phyloP scores from a whole-genome alignment of 148 eudicot species.

The Fagopyrum tataricum region DNA sequence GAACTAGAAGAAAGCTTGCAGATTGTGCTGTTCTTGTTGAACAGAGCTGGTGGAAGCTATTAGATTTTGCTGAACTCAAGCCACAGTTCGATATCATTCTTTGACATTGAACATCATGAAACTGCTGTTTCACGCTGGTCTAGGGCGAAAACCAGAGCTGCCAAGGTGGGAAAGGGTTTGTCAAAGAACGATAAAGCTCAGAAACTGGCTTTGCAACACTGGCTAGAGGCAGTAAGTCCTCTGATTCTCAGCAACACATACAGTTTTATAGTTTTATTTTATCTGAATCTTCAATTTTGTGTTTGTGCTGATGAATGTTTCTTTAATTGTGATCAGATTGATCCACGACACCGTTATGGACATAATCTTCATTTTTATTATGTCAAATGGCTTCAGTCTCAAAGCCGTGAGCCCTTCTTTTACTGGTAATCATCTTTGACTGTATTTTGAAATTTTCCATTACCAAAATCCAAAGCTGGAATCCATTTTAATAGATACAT shows the following conservation, averaged over 20 bases:
- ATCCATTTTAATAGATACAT: not conserved
- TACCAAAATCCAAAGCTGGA: no score
- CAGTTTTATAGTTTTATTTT: not conserved
- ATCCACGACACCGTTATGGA: slow-evolving; percentile 38
- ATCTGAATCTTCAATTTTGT: not conserved
- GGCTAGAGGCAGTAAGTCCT: slow-evolving; percentile 73
- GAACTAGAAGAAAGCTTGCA: slow-evolving; percentile 51
- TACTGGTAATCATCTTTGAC: slow-evolving; percentile 37
- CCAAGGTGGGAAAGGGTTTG: slow-evolving; percentile 70
- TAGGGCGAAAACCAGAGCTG: slow-evolving; percentile 58
- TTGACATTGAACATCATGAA: slow-evolving; percentile 48
- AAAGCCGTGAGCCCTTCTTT: slow-evolving; percentile 40
- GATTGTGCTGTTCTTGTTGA: slow-evolving; percentile 63
- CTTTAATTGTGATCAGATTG: slow-evolving; percentile 21
- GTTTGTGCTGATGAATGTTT: not conserved
- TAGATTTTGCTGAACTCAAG: slow-evolving; percentile 64
- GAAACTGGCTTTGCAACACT: slow-evolving; percentile 64
- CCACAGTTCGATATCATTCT: slow-evolving; percentile 58
- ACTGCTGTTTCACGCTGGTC: slow-evolving; percentile 63
- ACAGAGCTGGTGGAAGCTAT: slow-evolving; percentile 58
- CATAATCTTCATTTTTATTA: slow-evolving; percentile 39
- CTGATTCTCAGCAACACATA: not conserved
- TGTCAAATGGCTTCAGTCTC: slow-evolving; percentile 28
- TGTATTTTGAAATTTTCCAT: not conserved
- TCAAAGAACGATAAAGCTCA: slow-evolving; percentile 50